Percentiles rank a stretch among this genome's conserved stretches.
Conservation (phyloP, 192 early-diverging fungal genomes). For the Coemansia reversa region DNA sequence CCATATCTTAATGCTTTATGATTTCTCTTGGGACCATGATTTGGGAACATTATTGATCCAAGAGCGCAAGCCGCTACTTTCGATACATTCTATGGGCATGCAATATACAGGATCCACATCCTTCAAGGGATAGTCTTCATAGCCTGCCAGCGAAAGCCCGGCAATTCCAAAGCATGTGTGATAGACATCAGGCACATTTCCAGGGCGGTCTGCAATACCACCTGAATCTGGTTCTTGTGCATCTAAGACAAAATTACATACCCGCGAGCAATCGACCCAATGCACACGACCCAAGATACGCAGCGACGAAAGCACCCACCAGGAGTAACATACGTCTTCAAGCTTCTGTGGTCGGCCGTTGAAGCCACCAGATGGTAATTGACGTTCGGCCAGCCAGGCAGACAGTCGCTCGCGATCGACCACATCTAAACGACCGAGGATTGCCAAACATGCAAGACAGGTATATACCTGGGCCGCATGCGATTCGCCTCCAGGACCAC, state of each 20-base stretch:
- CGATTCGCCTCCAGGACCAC: constrained; percentile 82
- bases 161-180: constrained; percentile 95
- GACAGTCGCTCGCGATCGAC: constrained; percentile 82
- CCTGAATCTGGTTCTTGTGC: constrained; percentile 85
- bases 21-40: constrained; percentile 13
- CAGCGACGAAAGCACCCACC: constrained; percentile 95
- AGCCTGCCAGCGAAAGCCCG: constrained; percentile 83
- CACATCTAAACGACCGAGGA: constrained; percentile 71
- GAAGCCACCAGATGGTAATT: constrained; percentile 87
- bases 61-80: constrained; percentile 51
- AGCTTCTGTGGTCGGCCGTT: constrained; percentile 97
- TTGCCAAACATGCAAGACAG: constrained; percentile 85
- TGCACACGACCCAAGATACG: constrained; percentile 73
- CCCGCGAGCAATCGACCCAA: constrained; percentile 81
- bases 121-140: constrained; percentile 60
- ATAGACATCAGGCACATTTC: constrained; percentile 92
- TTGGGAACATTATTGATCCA: constrained; percentile 33
- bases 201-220: constrained; percentile 91
- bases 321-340: constrained; percentile 97
- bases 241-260: constrained; percentile 76
- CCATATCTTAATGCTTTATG: not conserved
- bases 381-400: constrained; percentile 93
- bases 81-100: constrained; percentile 66
- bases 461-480: constrained; percentile 94
- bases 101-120: constrained; percentile 92